Evolutionary conservation across 2,329 filamentous ascomycete genomes (phyloP).

Genomic region (Pyricularia grisea): DNA sequence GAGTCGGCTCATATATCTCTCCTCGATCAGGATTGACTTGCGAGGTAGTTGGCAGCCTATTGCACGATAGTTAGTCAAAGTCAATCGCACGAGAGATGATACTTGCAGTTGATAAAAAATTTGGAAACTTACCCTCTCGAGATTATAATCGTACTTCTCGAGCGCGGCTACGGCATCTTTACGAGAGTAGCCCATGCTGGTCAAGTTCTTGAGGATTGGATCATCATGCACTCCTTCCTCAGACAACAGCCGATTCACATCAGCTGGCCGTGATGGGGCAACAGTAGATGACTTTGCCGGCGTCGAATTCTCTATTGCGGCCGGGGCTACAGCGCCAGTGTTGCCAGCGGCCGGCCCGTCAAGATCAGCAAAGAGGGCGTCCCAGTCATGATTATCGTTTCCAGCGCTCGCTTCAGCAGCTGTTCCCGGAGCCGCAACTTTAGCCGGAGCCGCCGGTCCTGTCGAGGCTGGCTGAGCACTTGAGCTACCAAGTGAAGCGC

Average conservation of each 20-base stretch:
- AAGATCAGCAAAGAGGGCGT: slow-evolving; percentile 80
- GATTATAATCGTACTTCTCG: slow-evolving; percentile 93
- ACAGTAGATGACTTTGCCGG: not conserved
- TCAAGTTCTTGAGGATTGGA: slow-evolving; percentile 81
- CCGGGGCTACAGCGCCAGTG: slow-evolving; percentile 14
- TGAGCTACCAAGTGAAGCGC: slow-evolving; percentile 19
- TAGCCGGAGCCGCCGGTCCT: not conserved
- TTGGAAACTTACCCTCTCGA: slow-evolving; percentile 67
- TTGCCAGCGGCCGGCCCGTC: slow-evolving; percentile 39
- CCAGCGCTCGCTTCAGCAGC: slow-evolving; percentile 10
- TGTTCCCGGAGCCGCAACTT: not conserved
- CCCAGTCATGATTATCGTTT: slow-evolving; percentile 70
- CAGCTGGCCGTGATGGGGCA: slow-evolving; percentile 11
- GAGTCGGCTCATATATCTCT: not conserved
- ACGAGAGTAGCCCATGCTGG: slow-evolving; percentile 78
- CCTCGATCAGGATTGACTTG: slow-evolving; percentile 37
- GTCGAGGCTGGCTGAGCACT: slow-evolving; percentile 19
- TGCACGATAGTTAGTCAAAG: not conserved
- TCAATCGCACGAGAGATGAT: not conserved
- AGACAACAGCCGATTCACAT: slow-evolving; percentile 56
- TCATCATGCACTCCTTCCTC: slow-evolving; percentile 78
- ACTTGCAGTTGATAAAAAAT: too few species aligned
- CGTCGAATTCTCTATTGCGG: slow-evolving; percentile 15
- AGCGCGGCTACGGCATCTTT: slow-evolving; percentile 66
- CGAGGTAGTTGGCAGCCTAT: slow-evolving; percentile 46